Evolutionary conservation across 108 stramenopile genomes (phyloP).

Genomic region (Pseudonitzschia pungens): DNA sequence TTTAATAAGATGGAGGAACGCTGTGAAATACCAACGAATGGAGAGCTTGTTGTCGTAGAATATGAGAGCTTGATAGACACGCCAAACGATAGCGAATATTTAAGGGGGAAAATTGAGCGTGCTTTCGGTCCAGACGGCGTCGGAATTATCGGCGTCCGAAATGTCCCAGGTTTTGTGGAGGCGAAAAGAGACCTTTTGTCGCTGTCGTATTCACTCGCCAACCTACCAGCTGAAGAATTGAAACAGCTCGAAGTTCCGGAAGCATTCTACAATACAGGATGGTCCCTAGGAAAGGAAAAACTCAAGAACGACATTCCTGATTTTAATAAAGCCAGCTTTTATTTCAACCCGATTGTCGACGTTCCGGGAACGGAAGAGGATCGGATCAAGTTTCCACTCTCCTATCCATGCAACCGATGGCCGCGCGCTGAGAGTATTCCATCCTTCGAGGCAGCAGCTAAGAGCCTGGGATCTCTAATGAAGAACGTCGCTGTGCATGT

Average conservation of each 20-base stretch:
- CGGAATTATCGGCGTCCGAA: conserved; percentile 82
- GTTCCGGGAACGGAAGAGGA: conserved; percentile 75
- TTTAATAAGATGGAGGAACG: not conserved
- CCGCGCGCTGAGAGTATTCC: conserved; percentile 61
- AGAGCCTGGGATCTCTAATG: conserved; percentile 74
- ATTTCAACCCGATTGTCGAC: conserved; percentile 85
- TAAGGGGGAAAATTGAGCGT: not conserved
- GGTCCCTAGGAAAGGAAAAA: conserved; percentile 91
- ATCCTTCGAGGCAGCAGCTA: conserved; percentile 48
- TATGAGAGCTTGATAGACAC: not conserved
- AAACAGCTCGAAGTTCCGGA: conserved; percentile 65
- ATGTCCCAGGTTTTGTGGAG: conserved; percentile 77
- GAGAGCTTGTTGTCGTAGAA: not conserved
- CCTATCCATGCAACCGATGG: conserved; percentile 90
- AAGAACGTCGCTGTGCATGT: conserved; percentile 62
- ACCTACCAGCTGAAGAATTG: conserved; percentile 55
- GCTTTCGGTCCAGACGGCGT: conserved; percentile 47
- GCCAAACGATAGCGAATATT: not conserved
- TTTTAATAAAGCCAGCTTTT: conserved; percentile 84
- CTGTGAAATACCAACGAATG: too few species aligned
- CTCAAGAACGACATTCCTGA: conserved; percentile 82
- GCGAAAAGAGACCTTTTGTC: conserved; percentile 70
- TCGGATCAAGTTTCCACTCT: conserved; percentile 68
- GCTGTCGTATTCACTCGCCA: conserved; percentile 71
- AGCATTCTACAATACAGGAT: conserved; percentile 89